These are phyloP conservation scores for Hymenoscyphus infarciens DNA, from an alignment of 2,329 filamentous ascomycete species.

Conservation along the genomic window DNA sequence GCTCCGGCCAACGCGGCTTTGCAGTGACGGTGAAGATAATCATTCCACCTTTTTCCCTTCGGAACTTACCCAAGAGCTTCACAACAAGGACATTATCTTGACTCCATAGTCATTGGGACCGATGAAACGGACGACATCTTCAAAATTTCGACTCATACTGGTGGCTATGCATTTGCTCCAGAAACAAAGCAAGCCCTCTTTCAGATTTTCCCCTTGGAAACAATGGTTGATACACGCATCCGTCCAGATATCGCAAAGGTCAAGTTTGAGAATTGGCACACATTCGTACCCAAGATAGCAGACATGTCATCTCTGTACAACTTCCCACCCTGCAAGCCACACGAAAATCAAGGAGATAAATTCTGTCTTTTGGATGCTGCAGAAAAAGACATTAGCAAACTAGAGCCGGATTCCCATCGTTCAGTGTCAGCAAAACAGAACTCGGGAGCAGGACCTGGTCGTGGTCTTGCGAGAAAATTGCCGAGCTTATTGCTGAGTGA, in stretches of 20 bases:
- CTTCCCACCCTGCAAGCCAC: constrained; percentile 10
- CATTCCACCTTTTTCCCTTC: neutral
- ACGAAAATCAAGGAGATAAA: constrained; percentile 4
- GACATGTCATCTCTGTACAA: constrained; percentile 11
- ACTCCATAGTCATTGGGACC: constrained; percentile 2
- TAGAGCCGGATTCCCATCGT: neutral
- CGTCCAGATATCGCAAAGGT: constrained; percentile 4
- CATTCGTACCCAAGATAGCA: neutral
- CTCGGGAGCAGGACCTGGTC: neutral
- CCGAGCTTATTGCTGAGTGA: constrained; percentile 16
- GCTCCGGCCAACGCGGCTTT: neutral
- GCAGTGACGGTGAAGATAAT: constrained; percentile 1
- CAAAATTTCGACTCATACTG: constrained; percentile 11
- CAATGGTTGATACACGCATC: constrained; percentile 10
- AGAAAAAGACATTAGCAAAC: neutral
- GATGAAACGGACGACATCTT: neutral
- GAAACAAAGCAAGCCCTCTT: constrained; percentile 5
- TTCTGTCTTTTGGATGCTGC: constrained; percentile 10
- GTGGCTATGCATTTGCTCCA: constrained; percentile 14
- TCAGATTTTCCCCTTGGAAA: constrained; percentile 12
- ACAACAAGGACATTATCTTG: neutral
- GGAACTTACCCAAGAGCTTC: neutral
- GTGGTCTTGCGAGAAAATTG: neutral
- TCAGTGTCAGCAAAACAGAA: neutral
- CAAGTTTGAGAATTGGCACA: neutral